phyloP scores from a whole-genome alignment of 1,284 basidiomycete species.

The Amylostereum areolatum region DNA sequence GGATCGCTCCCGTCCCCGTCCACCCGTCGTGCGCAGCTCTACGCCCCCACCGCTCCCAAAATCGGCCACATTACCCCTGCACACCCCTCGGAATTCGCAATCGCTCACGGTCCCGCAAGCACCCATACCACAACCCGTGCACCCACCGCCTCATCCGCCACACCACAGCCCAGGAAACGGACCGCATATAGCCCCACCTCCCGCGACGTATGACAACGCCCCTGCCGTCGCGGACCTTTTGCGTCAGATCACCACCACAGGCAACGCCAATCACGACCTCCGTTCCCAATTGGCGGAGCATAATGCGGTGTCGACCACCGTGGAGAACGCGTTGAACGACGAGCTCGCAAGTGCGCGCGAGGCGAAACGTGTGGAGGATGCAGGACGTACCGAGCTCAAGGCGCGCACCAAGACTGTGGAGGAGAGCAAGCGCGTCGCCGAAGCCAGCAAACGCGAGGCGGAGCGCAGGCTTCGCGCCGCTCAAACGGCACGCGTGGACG shows the following conservation, averaged over 20 bases:
- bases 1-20: conserved; percentile 17
- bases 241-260: conserved; percentile 68
- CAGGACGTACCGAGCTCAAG: conserved; percentile 73
- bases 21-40: conserved; percentile 39
- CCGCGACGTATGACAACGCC: conserved; percentile 51
- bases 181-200: background rate
- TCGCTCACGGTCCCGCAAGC: conserved; percentile 21
- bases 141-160: conserved; percentile 13
- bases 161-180: conserved; percentile 20
- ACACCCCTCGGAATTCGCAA: conserved; percentile 39
- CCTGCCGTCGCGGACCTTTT: conserved; percentile 73
- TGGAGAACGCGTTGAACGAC: conserved; percentile 60
- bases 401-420: conserved; percentile 78
- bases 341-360: conserved; percentile 74
- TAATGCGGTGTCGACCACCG: conserved; percentile 53
- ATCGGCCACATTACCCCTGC: conserved; percentile 71
- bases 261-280: conserved; percentile 64
- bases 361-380: conserved; percentile 81
- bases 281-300: conserved; percentile 73
- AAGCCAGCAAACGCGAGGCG: conserved; percentile 73
- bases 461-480: conserved; percentile 81
- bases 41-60: conserved; percentile 80
- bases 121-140: conserved; percentile 15
- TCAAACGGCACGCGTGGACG: conserved; percentile 59
- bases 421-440: conserved; percentile 81